Conservation (phyloP, 2,329 filamentous ascomycete genomes). For the Fusarium tjaetaba region DNA sequence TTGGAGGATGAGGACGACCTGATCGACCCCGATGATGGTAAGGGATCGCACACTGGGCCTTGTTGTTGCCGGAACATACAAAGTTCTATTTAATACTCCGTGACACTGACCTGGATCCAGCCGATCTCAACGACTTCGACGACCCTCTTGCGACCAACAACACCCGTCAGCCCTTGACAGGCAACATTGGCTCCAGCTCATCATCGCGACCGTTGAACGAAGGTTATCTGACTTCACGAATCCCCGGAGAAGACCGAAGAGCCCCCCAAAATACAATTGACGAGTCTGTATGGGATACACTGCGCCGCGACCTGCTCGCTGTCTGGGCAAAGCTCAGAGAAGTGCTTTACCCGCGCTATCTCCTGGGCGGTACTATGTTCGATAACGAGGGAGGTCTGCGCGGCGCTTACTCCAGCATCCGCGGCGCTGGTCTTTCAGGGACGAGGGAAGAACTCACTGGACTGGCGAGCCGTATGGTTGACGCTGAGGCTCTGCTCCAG, state of each 20-base stretch:
- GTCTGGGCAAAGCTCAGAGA: constrained; percentile 99
- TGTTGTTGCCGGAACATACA: background rate
- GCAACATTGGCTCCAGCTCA: constrained; percentile 77
- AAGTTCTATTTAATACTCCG: background rate
- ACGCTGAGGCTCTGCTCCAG: constrained; percentile 69
- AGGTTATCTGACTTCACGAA: constrained; percentile 85
- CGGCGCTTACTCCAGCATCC: constrained; percentile 70
- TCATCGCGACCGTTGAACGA: constrained; percentile 71
- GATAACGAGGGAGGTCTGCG: constrained; percentile 64
- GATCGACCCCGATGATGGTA: constrained; percentile 84
- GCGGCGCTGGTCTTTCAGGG: constrained; percentile 66
- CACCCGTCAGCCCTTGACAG: constrained; percentile 82
- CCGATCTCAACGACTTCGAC: constrained; percentile 91
- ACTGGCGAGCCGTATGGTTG: constrained; percentile 69
- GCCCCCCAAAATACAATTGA: constrained; percentile 95
- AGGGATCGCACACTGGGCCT: constrained; percentile 20
- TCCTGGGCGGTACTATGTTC: constrained; percentile 77
- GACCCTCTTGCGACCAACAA: constrained; percentile 78
- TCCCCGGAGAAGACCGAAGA: constrained; percentile 91
- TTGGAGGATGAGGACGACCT: constrained; percentile 72
- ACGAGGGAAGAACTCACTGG: constrained; percentile 71
- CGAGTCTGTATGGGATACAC: constrained; percentile 96
- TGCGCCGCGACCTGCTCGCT: constrained; percentile 88
- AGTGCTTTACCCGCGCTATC: constrained; percentile 94
- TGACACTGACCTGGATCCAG: constrained; percentile 55